Percentiles rank a stretch among this genome's conserved stretches.
Conservation (phyloP, 2,329 filamentous ascomycete genomes). For the Aspergillus unguis region DNA sequence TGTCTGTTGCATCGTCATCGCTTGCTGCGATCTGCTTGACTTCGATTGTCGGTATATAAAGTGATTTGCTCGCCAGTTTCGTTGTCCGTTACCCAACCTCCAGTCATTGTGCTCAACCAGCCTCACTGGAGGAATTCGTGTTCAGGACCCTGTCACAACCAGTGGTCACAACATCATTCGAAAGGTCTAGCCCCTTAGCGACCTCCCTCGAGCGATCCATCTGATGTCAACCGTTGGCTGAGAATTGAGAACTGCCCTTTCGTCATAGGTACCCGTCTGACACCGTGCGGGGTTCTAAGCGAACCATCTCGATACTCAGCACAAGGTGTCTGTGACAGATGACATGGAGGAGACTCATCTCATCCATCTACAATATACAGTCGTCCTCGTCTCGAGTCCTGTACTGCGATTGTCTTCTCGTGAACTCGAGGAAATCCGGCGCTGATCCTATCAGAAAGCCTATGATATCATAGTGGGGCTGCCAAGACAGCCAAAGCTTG, state of each 20-base stretch:
- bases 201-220: conserved; percentile 6
- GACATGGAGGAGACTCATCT: too few species aligned
- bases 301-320: not conserved
- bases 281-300: not conserved
- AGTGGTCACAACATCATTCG: conserved; percentile 3
- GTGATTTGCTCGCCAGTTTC: not conserved
- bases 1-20: not conserved
- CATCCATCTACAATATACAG: too few species aligned
- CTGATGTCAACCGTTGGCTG: not conserved
- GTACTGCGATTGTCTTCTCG: not conserved
- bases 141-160: conserved; percentile 12
- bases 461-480: conserved; percentile 9
- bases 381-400: too few species aligned
- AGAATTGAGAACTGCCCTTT: conserved; percentile 2
- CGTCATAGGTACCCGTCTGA: conserved; percentile 3
- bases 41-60: not conserved
- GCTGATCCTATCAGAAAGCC: conserved; percentile 6
- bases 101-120: conserved; percentile 5
- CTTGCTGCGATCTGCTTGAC: too few species aligned
- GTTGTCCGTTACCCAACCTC: not conserved
- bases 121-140: conserved; percentile 7
- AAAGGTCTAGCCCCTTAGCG: conserved; percentile 10
- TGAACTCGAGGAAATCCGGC: conserved; percentile 8
- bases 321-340: too few species aligned
- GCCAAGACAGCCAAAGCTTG: conserved; percentile 13